Conservation (phyloP, 192 early-diverging fungal species). For the Dimargaris cristalligena region DNA sequence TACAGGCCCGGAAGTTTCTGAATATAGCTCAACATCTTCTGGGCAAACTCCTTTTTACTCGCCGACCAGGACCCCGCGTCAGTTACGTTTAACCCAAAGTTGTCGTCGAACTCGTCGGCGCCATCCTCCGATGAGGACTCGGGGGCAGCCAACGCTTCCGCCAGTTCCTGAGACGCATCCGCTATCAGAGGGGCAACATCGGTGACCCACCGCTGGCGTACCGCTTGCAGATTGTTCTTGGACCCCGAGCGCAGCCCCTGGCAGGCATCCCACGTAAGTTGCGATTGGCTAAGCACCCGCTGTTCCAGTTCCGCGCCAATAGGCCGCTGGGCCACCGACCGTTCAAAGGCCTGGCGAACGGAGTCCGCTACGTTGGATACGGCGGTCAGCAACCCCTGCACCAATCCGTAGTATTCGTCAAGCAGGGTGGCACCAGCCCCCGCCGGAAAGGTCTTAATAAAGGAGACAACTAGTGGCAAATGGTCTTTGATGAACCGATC, state of each 20-base stretch:
- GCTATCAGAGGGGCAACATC: neutral
- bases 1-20: neutral
- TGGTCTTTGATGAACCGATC: constrained; percentile 5
- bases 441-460: constrained; percentile 7
- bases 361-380: neutral
- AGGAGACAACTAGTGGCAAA: constrained; percentile 6
- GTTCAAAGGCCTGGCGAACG: neutral
- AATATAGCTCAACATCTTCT: neutral
- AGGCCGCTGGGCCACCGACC: too few species aligned
- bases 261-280: constrained; percentile 5
- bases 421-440: neutral
- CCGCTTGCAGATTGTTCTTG: constrained; percentile 1
- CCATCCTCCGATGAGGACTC: too few species aligned
- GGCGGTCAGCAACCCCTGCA: neutral
- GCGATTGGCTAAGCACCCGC: neutral
- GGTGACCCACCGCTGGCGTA: neutral
- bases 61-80: too few species aligned
- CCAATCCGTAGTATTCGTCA: neutral
- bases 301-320: neutral
- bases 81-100: too few species aligned
- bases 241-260: neutral
- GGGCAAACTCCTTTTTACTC: neutral
- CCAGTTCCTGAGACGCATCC: constrained; percentile 1
- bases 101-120: neutral
- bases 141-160: neutral